Conservation (phyloP, 768 basidiomycete genomes). For the Solioccasus polychromus region DNA sequence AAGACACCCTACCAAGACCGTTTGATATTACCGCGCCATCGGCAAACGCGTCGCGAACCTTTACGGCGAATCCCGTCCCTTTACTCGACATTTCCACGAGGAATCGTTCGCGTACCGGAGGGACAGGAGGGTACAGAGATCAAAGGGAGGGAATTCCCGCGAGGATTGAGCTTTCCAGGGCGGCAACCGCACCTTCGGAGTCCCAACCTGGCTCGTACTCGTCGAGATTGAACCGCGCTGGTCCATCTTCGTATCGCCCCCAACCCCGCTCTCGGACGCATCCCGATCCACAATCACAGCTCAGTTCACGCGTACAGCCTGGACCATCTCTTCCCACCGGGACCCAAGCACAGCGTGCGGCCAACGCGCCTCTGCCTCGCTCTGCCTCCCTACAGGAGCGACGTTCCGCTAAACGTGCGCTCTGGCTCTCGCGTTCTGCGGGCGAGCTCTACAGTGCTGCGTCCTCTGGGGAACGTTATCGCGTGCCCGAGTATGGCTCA, state of each 20-base stretch:
- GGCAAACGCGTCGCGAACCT: not conserved
- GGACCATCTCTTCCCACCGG: not conserved
- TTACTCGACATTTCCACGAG: conserved; percentile 3
- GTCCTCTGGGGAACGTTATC: not conserved
- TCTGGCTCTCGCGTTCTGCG: conserved; percentile 22
- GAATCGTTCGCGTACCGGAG: not conserved
- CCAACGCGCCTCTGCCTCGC: not conserved
- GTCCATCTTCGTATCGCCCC: conserved; percentile 1
- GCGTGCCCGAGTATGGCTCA: not conserved
- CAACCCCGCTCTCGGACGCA: conserved; percentile 1
- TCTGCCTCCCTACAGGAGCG: conserved; percentile 3
- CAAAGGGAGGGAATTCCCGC: not conserved
- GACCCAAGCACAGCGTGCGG: not conserved
- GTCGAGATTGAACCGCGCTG: not conserved
- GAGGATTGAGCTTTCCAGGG: not conserved
- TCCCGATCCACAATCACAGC: not conserved
- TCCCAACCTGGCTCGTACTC: not conserved
- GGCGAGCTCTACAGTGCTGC: conserved; percentile 20
- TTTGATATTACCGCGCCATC: conserved; percentile 16
- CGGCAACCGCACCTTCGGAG: not conserved
- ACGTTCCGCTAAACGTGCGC: conserved; percentile 10
- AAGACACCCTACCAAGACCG: conserved; percentile 28
- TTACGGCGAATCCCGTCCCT: not conserved
- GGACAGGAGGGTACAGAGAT: not conserved
- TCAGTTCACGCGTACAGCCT: not conserved